Percentiles rank a stretch among this genome's conserved stretches.
phyloP scores from a whole-genome alignment of 2,329 filamentous ascomycete genomes.

The Trichoderma afroharzianum region DNA sequence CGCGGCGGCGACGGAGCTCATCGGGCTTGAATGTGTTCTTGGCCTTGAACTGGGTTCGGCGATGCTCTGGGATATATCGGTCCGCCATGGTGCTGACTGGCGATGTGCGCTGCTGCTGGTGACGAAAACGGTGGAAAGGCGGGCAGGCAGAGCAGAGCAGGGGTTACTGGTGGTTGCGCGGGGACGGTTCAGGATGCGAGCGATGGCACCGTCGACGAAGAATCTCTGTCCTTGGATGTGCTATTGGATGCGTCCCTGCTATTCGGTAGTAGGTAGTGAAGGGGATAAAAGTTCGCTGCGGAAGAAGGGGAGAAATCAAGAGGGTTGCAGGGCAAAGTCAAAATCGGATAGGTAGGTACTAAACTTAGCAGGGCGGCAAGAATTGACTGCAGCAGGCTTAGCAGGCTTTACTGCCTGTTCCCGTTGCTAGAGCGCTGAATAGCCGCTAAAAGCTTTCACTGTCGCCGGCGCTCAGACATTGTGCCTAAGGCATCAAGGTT shows the following conservation, averaged over 20 bases:
- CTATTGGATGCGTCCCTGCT: constrained; percentile 13
- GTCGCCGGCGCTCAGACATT: background rate
- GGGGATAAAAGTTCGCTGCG: background rate
- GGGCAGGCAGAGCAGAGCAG: background rate
- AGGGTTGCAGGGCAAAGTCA: constrained; percentile 14
- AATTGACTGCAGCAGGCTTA: constrained; percentile 9
- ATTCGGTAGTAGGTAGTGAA: constrained; percentile 1
- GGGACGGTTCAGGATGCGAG: constrained; percentile 21
- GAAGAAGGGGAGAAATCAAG: constrained; percentile 9
- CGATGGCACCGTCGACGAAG: constrained; percentile 12
- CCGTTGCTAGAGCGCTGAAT: constrained; percentile 15
- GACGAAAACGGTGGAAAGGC: constrained; percentile 19
- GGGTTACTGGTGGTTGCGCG: constrained; percentile 24
- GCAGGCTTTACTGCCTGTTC: background rate
- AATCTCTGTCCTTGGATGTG: background rate
- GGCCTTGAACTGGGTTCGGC: constrained; percentile 98
- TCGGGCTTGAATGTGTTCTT: constrained; percentile 99
- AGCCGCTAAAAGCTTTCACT: constrained; percentile 14
- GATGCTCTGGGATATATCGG: constrained; percentile 98
- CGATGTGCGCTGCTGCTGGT: constrained; percentile 23
- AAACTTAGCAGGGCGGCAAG: constrained; percentile 12
- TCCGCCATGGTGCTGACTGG: constrained; percentile 77
- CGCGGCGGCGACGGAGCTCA: constrained; percentile 94
- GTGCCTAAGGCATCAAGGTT: constrained; percentile 16
- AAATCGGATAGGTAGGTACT: background rate